These are phyloP conservation scores for Leishmania arabica DNA, from an alignment of 208 protist species.

Conservation along the genomic window DNA sequence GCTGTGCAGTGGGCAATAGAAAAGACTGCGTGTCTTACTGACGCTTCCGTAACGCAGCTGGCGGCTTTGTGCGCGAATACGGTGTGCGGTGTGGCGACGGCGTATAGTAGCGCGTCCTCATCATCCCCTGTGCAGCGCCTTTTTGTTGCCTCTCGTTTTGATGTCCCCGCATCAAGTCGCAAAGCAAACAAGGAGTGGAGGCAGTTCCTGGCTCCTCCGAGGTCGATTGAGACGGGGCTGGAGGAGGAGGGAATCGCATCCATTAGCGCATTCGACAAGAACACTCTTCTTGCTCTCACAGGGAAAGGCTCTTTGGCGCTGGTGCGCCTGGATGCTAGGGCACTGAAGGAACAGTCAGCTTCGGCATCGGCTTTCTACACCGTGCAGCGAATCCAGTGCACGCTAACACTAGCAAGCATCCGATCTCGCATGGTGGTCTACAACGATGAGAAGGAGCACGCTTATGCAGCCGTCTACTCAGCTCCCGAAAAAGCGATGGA, in stretches of 20 bases:
- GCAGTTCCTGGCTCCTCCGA: conserved; percentile 21
- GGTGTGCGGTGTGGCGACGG: conserved; percentile 29
- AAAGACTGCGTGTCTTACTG: conserved; percentile 23
- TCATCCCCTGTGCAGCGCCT: conserved; percentile 9
- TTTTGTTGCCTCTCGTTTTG: conserved; percentile 38
- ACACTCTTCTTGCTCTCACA: conserved; percentile 24
- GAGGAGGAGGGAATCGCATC: conserved; percentile 25
- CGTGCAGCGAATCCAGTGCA: conserved; percentile 8
- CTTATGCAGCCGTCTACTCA: conserved; percentile 20
- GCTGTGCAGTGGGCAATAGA: conserved; percentile 70
- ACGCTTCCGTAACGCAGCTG: conserved; percentile 25
- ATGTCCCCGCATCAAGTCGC: conserved; percentile 18
- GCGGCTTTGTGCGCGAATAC: conserved; percentile 24
- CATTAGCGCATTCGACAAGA: conserved; percentile 22
- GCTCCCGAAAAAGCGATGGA: conserved; percentile 9
- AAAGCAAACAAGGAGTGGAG: conserved; percentile 35
- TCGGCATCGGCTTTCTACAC: background rate
- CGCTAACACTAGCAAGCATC: background rate
- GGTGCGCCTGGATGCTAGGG: conserved; percentile 17
- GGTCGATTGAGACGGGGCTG: conserved; percentile 18
- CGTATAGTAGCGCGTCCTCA: background rate
- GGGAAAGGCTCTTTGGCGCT: conserved; percentile 18
- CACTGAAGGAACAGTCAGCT: background rate
- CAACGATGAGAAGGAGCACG: conserved; percentile 4
- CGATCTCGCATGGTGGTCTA: conserved; percentile 16